Base-by-base conservation (phyloP, 1,284 basidiomycete species). In the Ustilago hordei region DNA sequence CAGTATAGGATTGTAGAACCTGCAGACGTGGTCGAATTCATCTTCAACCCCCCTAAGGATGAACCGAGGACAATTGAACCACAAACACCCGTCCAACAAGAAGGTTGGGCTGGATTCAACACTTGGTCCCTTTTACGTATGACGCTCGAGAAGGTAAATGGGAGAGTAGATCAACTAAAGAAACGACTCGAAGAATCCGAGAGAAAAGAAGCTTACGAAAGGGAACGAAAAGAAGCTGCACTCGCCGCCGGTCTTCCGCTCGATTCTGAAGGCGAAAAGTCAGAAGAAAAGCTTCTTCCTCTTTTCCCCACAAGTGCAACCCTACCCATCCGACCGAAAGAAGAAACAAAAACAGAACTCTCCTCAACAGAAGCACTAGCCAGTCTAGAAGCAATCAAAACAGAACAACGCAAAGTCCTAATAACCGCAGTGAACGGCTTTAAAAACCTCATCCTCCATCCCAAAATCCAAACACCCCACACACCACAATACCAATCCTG, bases 1-100 rank as follows among this genome's bases (percentile, higher is more conserved):
- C 96, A 99, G 87, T 99, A 99, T 87, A 93, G 97, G 83, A 93
- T 99, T 65, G 92, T 99, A 35, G 95, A 98, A 83, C 94, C 95
- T 0, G 91, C 92, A 15, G 95, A 99, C 83, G 92, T 98, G 17
- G 91, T 98, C 60, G 88, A 88, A 4, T 98, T 94, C 91, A 90
- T 93, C 17, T 98, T 99, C 86, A 88, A 13, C 19, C 69, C 78
- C 8, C 64, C 74, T 3, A 50, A 9, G n/a, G 66, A 66, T n/a
- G 68, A 76, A 19, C 71, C 66, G 3, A 38, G 28, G 2, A 38
- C 61, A 13, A 64, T 69, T 35, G 34, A 8, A 0, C 11, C 41
- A 6, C 12, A 9, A 13, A 11, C 3, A 1, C 55, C 6, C 0
- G 64, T 34, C 17, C 36, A 34, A 35, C 35, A 43, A 17, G 78